Conservation (phyloP, 2,329 filamentous ascomycete species). For the Diplocarpon mali region DNA sequence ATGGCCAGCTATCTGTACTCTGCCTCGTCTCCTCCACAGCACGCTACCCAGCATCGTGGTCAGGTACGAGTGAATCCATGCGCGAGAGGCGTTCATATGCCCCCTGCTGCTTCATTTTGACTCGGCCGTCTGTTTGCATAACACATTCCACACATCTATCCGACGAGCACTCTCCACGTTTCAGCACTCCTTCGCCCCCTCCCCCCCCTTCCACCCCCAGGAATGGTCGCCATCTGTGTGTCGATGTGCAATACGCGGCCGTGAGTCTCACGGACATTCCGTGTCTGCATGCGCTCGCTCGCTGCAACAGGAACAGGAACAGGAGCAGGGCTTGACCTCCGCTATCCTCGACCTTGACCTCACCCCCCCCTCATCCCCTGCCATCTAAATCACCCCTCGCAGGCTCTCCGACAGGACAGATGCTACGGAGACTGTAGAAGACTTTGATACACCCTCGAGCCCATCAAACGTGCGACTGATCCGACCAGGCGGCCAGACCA, state of each 20-base stretch:
- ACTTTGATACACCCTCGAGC: background rate
- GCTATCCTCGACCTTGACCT: background rate
- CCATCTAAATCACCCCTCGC: background rate
- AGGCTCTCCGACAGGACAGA: background rate
- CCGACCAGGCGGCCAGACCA: background rate
- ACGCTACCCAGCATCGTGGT: constrained; percentile 1
- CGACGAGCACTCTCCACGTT: constrained; percentile 9
- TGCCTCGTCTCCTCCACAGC: background rate
- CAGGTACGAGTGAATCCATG: constrained; percentile 11
- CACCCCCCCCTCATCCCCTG: background rate
- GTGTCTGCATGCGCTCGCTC: background rate
- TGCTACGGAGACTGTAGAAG: background rate
- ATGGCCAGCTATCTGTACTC: background rate
- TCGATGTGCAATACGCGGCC: background rate
- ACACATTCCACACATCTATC: constrained; percentile 14
- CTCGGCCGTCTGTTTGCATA: constrained; percentile 10
- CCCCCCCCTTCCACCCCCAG: background rate
- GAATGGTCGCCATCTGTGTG: constrained; percentile 6
- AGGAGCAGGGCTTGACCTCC: background rate
- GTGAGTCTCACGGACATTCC: constrained; percentile 4
- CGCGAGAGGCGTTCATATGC: constrained; percentile 7
- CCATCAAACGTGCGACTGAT: constrained; percentile 4
- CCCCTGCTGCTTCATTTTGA: constrained; percentile 2
- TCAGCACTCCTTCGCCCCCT: constrained; percentile 2
- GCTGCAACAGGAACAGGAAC: background rate